Evolutionary conservation across 2,329 filamentous ascomycete species (phyloP).

Genomic region (Hymenoscyphus linearis): DNA sequence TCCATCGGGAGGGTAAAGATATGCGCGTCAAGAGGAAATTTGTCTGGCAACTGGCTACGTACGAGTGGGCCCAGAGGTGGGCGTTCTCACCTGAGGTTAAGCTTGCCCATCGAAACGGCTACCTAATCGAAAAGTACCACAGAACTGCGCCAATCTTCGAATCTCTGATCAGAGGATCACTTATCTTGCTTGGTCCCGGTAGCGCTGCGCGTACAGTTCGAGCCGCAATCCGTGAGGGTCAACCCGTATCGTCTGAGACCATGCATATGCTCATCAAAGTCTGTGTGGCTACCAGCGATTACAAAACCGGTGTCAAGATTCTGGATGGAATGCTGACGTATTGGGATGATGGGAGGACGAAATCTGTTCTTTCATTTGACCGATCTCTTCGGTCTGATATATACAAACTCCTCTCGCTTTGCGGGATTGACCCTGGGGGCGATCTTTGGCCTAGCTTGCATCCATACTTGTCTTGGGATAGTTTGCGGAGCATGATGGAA

Average conservation of each 20-base stretch:
- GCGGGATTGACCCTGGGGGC: constrained; percentile 17
- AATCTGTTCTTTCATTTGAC: constrained; percentile 12
- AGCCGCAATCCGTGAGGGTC: constrained; percentile 26
- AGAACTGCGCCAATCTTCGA: constrained; percentile 26
- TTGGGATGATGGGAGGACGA: constrained; percentile 15
- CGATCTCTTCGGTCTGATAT: constrained; percentile 17
- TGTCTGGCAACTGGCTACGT: constrained; percentile 7
- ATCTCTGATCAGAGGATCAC: constrained; percentile 24
- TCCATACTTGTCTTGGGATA: constrained; percentile 10
- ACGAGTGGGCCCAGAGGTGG: constrained; percentile 20
- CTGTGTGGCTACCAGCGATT: constrained; percentile 23
- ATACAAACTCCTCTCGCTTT: constrained; percentile 23
- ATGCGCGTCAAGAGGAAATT: constrained; percentile 17
- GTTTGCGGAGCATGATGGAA: constrained; percentile 18
- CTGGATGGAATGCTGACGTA: constrained; percentile 20
- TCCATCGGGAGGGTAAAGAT: constrained; percentile 7
- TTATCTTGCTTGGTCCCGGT: constrained; percentile 19
- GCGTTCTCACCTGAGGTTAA: constrained; percentile 7
- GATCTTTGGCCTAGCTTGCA: constrained; percentile 10
- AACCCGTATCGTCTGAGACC: constrained; percentile 17
- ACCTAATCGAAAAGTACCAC: constrained; percentile 22
- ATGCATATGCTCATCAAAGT: constrained; percentile 19
- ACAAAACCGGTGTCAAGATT: constrained; percentile 19
- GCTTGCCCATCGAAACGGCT: constrained; percentile 12
- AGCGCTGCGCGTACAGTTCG: constrained; percentile 23